Percentiles rank a stretch among this genome's conserved stretches.
These are phyloP conservation scores for Fagus sylvatica DNA, from an alignment of 306 rosid species.

Conservation along the genomic window DNA sequence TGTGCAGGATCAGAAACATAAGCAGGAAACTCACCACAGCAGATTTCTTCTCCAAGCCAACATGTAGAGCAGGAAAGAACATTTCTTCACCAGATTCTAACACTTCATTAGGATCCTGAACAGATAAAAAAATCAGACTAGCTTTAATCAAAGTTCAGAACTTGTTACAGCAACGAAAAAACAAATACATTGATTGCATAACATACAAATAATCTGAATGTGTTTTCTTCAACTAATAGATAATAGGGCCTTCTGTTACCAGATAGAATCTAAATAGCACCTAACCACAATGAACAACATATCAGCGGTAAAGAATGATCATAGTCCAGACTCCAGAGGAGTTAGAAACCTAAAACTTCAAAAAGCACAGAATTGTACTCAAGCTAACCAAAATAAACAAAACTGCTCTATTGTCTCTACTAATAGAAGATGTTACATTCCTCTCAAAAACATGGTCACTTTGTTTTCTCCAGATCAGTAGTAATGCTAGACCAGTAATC, in stretches of 20 bases:
- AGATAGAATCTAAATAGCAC: conserved; percentile 22
- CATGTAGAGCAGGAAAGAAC: conserved; percentile 78
- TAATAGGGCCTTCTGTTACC: too few species aligned
- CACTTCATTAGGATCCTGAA: conserved; percentile 61
- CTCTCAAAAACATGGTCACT: neutral
- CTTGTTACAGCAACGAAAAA: neutral
- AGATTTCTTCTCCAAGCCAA: conserved; percentile 64
- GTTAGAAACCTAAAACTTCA: neutral
- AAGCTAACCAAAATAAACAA: conserved; percentile 1
- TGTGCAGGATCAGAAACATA: conserved; percentile 16
- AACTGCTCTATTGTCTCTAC: neutral
- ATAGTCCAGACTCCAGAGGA: neutral
- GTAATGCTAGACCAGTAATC: neutral
- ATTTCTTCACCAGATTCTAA: conserved; percentile 90
- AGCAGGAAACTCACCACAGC: conserved; percentile 74
- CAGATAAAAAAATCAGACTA: conserved; percentile 23
- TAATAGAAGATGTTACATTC: neutral
- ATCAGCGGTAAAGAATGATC: conserved; percentile 16
- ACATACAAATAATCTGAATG: neutral
- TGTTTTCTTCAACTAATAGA: neutral
- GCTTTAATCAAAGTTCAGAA: conserved; percentile 17
- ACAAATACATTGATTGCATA: conserved; percentile 15
- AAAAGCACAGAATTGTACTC: neutral
- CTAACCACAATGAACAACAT: conserved; percentile 77
- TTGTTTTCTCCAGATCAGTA: neutral